Conservation (phyloP, 352 stramenopile genomes). For the Phytopythium sindhum region DNA sequence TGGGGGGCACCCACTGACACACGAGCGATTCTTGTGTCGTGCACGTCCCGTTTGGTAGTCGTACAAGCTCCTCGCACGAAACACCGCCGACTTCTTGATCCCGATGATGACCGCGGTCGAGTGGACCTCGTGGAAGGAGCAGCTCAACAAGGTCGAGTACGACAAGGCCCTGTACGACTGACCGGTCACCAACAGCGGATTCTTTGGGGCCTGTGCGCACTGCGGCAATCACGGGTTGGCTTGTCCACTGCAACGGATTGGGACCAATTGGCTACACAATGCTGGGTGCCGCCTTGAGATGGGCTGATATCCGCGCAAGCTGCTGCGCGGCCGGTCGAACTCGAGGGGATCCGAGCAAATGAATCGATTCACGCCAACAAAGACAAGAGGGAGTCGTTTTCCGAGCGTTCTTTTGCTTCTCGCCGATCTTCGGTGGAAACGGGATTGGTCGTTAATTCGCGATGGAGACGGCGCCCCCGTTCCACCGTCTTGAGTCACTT, state of each 20-base stretch:
- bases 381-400: constrained; percentile 10
- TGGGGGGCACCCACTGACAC: background rate
- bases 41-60: constrained; percentile 27
- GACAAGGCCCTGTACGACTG: constrained; percentile 81
- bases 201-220: no score
- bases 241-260: background rate
- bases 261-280: background rate
- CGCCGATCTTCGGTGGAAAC: constrained; percentile 1
- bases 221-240: background rate
- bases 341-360: constrained; percentile 1
- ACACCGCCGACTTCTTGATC: constrained; percentile 71
- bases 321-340: background rate
- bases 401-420: constrained; percentile 7
- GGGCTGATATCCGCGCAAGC: background rate
- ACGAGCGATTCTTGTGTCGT: background rate
- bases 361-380: constrained; percentile 9
- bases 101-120: constrained; percentile 81
- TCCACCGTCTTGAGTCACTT: background rate
- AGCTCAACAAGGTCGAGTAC: constrained; percentile 69
- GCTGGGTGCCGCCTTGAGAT: background rate
- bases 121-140: constrained; percentile 82
- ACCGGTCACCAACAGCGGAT: background rate
- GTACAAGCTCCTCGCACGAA: constrained; percentile 75
- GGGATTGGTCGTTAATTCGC: background rate
- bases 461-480: background rate